Percentiles rank a stretch among this genome's conserved stretches.
These are phyloP conservation scores for Rhodotorula sp. DNA, from an alignment of 1,284 basidiomycete species.

Conservation along the genomic window DNA sequence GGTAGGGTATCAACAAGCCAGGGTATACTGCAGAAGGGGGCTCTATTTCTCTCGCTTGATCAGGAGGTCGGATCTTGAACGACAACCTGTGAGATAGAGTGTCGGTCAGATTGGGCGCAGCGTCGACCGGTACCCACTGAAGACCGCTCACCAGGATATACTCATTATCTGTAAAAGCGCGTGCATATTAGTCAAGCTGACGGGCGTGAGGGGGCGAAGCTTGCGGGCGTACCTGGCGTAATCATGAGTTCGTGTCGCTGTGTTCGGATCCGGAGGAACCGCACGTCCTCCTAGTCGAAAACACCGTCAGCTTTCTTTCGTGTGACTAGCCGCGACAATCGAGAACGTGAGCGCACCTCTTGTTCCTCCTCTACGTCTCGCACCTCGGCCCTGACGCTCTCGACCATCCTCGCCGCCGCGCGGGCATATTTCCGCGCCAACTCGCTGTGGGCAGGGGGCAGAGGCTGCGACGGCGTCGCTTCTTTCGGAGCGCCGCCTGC, in stretches of 20 bases:
- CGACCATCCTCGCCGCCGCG: constrained; percentile 58
- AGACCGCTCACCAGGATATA: constrained; percentile 61
- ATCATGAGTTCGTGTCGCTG: constrained; percentile 90
- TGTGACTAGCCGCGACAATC: fast-evolving
- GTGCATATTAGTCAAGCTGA: neutral
- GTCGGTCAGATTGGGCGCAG: no score
- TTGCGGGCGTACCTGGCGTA: constrained; percentile 75
- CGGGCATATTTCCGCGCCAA: constrained; percentile 26
- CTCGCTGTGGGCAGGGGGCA: constrained; percentile 8
- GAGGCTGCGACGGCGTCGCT: neutral
- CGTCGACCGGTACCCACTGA: no score
- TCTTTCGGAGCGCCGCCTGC: neutral
- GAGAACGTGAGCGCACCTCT: constrained; percentile 53
- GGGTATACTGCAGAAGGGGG: neutral
- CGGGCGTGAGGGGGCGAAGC: no score
- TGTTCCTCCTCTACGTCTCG: constrained; percentile 62
- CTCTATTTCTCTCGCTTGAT: no score
- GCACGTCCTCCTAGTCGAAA: constrained; percentile 68
- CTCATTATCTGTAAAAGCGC: constrained; percentile 64
- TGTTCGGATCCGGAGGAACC: constrained; percentile 85
- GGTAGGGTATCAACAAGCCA: no score
- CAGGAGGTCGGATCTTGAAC: constrained; percentile 35
- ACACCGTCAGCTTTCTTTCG: neutral
- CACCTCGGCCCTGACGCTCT: constrained; percentile 67
- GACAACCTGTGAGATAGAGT: constrained; percentile 21